Evolutionary conservation across 73 alveolate species (phyloP).

Genomic region (Blepharisma stoltei): DNA sequence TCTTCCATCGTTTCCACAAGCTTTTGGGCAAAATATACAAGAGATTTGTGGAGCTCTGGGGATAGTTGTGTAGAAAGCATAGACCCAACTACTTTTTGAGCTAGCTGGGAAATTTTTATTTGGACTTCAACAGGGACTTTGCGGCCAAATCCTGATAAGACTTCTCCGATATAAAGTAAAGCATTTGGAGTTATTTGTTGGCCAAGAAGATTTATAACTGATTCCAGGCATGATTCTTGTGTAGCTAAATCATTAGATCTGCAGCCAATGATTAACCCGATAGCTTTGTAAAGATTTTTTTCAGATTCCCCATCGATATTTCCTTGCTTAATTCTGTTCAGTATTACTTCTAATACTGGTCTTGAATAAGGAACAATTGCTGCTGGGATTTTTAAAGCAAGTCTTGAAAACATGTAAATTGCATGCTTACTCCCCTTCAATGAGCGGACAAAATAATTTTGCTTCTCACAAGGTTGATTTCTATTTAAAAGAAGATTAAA

Average conservation of each 20-base stretch:
- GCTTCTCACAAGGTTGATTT: no score
- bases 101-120: neutral
- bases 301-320: neutral
- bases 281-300: constrained; percentile 18
- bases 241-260: neutral
- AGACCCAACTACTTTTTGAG: neutral
- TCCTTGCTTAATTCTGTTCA: neutral
- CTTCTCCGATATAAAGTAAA: neutral
- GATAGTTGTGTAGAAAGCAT: neutral
- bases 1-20: constrained; percentile 10
- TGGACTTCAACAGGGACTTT: neutral
- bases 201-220: neutral
- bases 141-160: neutral
- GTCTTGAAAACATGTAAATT: constrained; percentile 6
- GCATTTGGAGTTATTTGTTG: neutral
- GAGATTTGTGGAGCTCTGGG: neutral
- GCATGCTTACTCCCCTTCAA: no score
- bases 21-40: neutral
- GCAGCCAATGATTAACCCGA: neutral
- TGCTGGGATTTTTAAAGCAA: constrained; percentile 18
- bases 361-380: neutral
- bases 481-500: no score
- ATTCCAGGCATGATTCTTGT: neutral
- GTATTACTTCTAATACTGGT: neutral
- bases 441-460: no score